A percentile compares a stretch with the other conserved stretches of the same genome.
These are phyloP conservation scores for Nakazawaea ambrosiae DNA, from an alignment of 805 yeast genomes.

Conservation along the genomic window DNA sequence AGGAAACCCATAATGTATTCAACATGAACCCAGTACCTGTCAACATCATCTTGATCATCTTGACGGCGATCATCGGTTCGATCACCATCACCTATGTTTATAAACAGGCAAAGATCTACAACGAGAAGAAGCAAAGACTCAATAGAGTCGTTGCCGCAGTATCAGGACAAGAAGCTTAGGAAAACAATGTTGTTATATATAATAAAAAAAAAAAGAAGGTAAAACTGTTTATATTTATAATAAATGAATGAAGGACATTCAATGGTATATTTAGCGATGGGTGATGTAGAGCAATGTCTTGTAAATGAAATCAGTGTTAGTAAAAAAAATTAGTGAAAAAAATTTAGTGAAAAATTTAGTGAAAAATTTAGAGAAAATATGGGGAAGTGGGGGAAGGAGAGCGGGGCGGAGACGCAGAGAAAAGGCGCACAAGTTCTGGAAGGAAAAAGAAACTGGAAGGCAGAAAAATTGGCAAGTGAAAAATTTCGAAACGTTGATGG, in stretches of 20 bases:
- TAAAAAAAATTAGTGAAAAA: neutral
- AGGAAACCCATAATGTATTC: conserved; percentile 41
- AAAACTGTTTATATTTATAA: neutral
- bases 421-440: neutral
- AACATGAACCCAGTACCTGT: conserved; percentile 50
- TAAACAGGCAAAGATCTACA: conserved; percentile 16
- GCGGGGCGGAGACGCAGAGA: neutral
- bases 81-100: conserved; percentile 32
- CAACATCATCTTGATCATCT: conserved; percentile 29
- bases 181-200: neutral
- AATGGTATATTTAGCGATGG: too few relatives aligned
- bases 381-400: neutral
- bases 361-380: neutral
- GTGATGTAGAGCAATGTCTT: too few relatives aligned
- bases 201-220: neutral
- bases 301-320: too few relatives aligned
- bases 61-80: conserved; percentile 38
- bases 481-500: too few relatives aligned
- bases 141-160: conserved; percentile 6
- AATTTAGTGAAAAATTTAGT: neutral
- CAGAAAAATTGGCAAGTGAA: too few relatives aligned
- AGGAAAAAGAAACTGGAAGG: too few relatives aligned
- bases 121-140: conserved; percentile 9
- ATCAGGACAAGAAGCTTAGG: conserved; percentile 2
- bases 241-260: neutral